Conservation (phyloP, 345 rosid species). For the Brassica juncea region DNA sequence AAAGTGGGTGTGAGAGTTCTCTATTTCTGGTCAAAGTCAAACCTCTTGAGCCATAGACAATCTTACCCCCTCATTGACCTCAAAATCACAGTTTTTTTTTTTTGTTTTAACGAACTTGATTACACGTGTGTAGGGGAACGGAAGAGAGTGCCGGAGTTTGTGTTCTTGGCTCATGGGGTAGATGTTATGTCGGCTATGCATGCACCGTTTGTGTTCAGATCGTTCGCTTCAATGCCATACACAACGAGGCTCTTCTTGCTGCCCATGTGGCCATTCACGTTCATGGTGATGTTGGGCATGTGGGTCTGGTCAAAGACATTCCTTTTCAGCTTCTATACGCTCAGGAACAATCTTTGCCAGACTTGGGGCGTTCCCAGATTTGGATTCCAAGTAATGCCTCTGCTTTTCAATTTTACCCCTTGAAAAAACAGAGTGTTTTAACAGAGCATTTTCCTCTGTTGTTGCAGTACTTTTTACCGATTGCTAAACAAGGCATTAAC, state of each 20-base stretch:
- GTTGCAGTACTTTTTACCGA: constrained; percentile 92
- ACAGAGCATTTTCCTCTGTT: background rate
- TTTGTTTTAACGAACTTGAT: background rate
- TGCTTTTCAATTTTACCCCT: background rate
- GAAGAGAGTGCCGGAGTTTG: constrained; percentile 75
- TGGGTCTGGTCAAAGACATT: constrained; percentile 85
- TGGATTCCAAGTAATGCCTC: constrained; percentile 73
- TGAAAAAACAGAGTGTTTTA: constrained; percentile 22
- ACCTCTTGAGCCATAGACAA: background rate
- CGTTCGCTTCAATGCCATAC: constrained; percentile 65
- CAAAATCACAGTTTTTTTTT: background rate
- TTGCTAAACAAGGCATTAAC: constrained; percentile 85
- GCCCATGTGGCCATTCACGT: constrained; percentile 52
- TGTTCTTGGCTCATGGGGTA: constrained; percentile 91
- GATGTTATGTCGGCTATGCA: constrained; percentile 72
- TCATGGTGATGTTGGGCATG: constrained; percentile 55
- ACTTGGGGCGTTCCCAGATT: constrained; percentile 88
- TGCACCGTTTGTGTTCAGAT: constrained; percentile 62
- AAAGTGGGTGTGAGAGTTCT: constrained; percentile 16
- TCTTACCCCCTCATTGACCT: background rate
- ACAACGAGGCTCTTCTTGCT: constrained; percentile 45
- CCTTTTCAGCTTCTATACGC: constrained; percentile 57
- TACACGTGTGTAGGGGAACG: constrained; percentile 44
- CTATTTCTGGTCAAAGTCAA: constrained; percentile 18
- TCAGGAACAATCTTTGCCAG: constrained; percentile 67